These are phyloP conservation scores for Boletus huronensis DNA, from an alignment of 768 basidiomycete species.

Conservation along the genomic window DNA sequence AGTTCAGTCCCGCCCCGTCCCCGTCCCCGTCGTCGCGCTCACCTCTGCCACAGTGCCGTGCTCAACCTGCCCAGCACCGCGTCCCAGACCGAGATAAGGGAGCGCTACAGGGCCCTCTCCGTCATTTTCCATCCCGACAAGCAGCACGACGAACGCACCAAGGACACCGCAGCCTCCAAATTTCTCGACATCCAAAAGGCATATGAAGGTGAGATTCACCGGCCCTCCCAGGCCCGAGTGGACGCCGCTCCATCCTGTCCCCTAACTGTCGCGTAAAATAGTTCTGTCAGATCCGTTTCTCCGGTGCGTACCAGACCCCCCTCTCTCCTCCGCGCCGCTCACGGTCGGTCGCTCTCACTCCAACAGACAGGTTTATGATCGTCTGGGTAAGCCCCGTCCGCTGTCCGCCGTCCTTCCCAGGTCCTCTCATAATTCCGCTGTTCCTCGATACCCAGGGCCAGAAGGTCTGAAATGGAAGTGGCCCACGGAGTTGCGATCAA, in stretches of 20 bases:
- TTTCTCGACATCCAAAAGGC: slow-evolving; percentile 81
- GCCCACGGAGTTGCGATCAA: slow-evolving; percentile 43
- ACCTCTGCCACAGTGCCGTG: slow-evolving; percentile 41
- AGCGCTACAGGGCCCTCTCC: slow-evolving; percentile 67
- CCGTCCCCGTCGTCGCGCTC: neutral
- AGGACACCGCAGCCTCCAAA: slow-evolving; percentile 56
- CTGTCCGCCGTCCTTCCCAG: slow-evolving; percentile 2
- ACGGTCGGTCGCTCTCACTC: slow-evolving; percentile 8
- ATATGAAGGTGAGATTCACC: slow-evolving; percentile 58
- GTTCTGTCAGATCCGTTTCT: slow-evolving; percentile 72
- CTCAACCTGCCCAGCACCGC: slow-evolving; percentile 68
- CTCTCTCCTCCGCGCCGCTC: slow-evolving; percentile 1
- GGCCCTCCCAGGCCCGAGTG: neutral
- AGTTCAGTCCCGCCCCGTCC: slow-evolving; percentile 23
- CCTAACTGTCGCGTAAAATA: slow-evolving; percentile 27
- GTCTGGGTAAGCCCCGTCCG: slow-evolving; percentile 47
- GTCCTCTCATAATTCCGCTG: slow-evolving; percentile 10
- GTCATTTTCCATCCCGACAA: slow-evolving; percentile 85
- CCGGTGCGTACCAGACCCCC: slow-evolving; percentile 41
- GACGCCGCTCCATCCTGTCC: neutral
- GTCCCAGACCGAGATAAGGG: slow-evolving; percentile 66
- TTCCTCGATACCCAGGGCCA: slow-evolving; percentile 25
- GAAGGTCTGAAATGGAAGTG: slow-evolving; percentile 42
- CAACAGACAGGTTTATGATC: slow-evolving; percentile 68
- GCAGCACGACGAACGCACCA: slow-evolving; percentile 55